phyloP scores from a whole-genome alignment of 2,329 filamentous ascomycete species.

The Pseudonectria buxi region DNA sequence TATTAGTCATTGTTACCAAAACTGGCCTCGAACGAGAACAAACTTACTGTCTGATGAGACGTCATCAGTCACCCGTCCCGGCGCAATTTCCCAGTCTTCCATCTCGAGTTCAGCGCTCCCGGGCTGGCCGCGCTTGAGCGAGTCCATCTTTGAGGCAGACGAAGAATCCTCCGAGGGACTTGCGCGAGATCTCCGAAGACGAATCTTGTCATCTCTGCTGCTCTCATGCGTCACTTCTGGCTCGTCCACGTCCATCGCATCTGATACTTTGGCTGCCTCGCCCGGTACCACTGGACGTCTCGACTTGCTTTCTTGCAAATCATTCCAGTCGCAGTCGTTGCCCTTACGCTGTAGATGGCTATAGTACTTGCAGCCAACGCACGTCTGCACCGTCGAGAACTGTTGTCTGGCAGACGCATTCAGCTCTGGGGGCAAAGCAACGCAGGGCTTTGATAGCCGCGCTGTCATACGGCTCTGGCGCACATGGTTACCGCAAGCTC shows the following conservation, averaged over 20 bases:
- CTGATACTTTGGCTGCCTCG: neutral
- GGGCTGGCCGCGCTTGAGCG: conserved; percentile 3
- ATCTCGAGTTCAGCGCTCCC: conserved; percentile 24
- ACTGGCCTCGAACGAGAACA: neutral
- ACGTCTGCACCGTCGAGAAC: conserved; percentile 17
- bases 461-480: conserved; percentile 3
- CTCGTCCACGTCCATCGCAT: conserved; percentile 5
- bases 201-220: no score
- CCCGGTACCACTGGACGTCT: conserved; percentile 1
- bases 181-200: neutral
- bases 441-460: conserved; percentile 21
- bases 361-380: conserved; percentile 27
- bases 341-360: conserved; percentile 15
- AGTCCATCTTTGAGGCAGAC: neutral
- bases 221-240: neutral
- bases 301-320: neutral
- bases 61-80: conserved; percentile 31
- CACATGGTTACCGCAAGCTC: conserved; percentile 9
- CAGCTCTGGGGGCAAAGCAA: conserved; percentile 19
- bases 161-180: neutral
- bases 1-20: neutral
- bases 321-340: conserved; percentile 22
- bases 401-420: conserved; percentile 8
- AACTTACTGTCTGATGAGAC: conserved; percentile 30
- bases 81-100: conserved; percentile 40